Base-by-base conservation (phyloP, 108 stramenopile species). In the Cyclotella baltica region DNA sequence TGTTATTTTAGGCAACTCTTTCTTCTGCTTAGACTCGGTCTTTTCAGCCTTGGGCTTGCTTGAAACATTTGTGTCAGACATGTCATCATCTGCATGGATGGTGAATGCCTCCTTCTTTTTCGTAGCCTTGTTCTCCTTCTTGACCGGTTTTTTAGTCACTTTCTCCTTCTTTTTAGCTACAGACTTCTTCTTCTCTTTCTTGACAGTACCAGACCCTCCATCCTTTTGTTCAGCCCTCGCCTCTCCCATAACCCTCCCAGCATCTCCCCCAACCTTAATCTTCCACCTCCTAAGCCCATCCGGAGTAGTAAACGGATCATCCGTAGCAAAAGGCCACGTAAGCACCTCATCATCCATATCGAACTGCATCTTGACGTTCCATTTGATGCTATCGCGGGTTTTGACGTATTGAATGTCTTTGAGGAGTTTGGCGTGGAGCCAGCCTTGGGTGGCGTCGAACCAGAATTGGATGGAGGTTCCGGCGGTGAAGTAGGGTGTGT, bases 211-310 rank as follows among this genome's bases (percentile, higher is more conserved):
- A n/a, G n/a, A n/a, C n/a, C 18, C 51, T 52, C n/a, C n/a, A 19
- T 13, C 4, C 51, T 52, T 20, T n/a, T n/a, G 11, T n/a, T 10
- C 18, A n/a, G 51, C 11, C 29, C 4, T 30, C 15, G 58, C 4
- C 58, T 59, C n/a, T 5, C 18, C 6, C 28, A 6, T 30, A 28
- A 4, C 30, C n/a, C 18, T 30, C 53, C 19, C 19, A 6, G 18
- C 19, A 19, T 31, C n/a, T 3, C 30, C 4, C 0, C 29, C 63
- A 40, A 64, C 46, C 38, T 64, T 64, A 38, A 64, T 31, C 63
- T 64, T 64, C 63, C 63, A 64, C 38, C 63, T 25, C 20, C 13
- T 43, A n/a, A n/a, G n/a, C n/a, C n/a, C n/a, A n/a, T n/a, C n/a
- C n/a, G n/a, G n/a, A n/a, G n/a, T n/a, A n/a, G n/a, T n/a, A n/a